Conservation (phyloP, 1,284 basidiomycete genomes). For the Trametes versicolor region DNA sequence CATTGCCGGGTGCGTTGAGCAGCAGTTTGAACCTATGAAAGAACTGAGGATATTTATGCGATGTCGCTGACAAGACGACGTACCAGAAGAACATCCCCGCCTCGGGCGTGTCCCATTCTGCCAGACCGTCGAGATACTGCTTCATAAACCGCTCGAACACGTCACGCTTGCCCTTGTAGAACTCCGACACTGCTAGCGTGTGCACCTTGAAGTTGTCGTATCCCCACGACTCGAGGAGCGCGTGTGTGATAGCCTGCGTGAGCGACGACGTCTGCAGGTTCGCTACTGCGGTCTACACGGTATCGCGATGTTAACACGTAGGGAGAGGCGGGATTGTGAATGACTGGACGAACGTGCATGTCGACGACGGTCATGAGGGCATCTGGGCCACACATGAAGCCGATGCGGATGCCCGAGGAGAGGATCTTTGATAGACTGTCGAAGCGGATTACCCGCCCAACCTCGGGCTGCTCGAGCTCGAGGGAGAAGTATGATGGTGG, state of each 20-base stretch:
- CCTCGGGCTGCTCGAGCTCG: conserved; percentile 66
- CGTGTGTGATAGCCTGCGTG: conserved; percentile 79
- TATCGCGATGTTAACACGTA: conserved; percentile 23
- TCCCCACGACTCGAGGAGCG: conserved; percentile 83
- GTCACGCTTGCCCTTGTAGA: conserved; percentile 86
- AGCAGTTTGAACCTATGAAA: conserved; percentile 75
- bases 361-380: conserved; percentile 82
- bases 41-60: conserved; percentile 2
- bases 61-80: conserved; percentile 37
- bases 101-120: conserved; percentile 86
- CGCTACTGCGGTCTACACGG: conserved; percentile 66
- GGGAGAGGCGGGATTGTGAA: neutral
- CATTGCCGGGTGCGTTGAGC: conserved; percentile 43
- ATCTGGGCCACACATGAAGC: conserved; percentile 85
- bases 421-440: conserved; percentile 92
- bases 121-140: conserved; percentile 79
- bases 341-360: conserved; percentile 60
- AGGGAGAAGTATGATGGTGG: conserved; percentile 84
- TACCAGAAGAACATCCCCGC: conserved; percentile 95
- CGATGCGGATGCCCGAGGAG: conserved; percentile 84
- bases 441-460: conserved; percentile 85
- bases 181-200: conserved; percentile 75
- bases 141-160: conserved; percentile 83
- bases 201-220: conserved; percentile 84
- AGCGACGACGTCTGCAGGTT: conserved; percentile 86